Conservation (phyloP, 1,284 basidiomycete genomes). For the Ustanciosporium gigantosporum region DNA sequence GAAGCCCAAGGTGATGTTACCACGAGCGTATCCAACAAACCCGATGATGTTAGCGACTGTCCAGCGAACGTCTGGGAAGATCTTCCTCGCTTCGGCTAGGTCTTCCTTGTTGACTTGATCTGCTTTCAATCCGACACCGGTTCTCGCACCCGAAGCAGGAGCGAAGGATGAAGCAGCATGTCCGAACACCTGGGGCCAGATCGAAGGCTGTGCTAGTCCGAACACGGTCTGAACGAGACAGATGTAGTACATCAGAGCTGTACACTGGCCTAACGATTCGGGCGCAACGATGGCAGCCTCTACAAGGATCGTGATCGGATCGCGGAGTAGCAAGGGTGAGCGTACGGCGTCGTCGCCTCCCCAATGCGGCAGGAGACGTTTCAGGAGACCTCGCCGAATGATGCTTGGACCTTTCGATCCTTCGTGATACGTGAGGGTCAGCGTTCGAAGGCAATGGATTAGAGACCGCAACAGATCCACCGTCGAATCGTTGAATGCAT, state of each 20-base stretch:
- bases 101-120: conserved; percentile 29
- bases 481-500: conserved; percentile 41
- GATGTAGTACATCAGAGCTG: conserved; percentile 59
- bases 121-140: conserved; percentile 26
- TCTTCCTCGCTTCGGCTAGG: conserved; percentile 28
- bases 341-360: conserved; percentile 54
- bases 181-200: conserved; percentile 50
- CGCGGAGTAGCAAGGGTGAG: conserved; percentile 53
- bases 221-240: conserved; percentile 57
- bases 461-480: conserved; percentile 47
- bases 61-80: conserved; percentile 59
- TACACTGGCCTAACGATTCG: conserved; percentile 50
- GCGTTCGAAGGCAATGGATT: conserved; percentile 41
- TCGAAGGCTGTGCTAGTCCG: conserved; percentile 57
- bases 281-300: conserved; percentile 56
- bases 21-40: conserved; percentile 57
- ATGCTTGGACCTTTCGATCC: conserved; percentile 26
- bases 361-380: conserved; percentile 59
- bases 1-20: conserved; percentile 60
- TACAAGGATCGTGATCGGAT: conserved; percentile 55
- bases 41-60: conserved; percentile 57
- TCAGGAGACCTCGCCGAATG: conserved; percentile 55
- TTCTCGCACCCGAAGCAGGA: conserved; percentile 10
- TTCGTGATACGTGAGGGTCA: conserved; percentile 35
- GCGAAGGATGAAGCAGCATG: conserved; percentile 27